phyloP scores from a whole-genome alignment of 108 stramenopile genomes.

The Schizochytrium sp. region DNA sequence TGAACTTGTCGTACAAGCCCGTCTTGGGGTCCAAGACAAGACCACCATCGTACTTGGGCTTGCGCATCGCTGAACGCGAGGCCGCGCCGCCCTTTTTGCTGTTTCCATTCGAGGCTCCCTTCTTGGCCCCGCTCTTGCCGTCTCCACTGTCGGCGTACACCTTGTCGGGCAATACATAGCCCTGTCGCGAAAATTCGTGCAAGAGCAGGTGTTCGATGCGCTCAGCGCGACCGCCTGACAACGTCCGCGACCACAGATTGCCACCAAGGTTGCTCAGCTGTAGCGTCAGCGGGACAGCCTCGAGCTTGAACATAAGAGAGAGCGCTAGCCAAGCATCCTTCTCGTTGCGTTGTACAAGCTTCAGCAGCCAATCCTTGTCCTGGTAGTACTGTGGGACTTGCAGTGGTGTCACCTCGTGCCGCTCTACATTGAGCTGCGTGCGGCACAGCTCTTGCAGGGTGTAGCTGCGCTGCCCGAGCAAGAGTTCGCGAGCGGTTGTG shows the following conservation, averaged over 20 bases:
- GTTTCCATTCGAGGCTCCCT: not conserved
- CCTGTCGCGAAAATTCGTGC: conserved; percentile 93
- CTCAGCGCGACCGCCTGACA: conserved; percentile 95
- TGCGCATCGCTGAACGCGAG: conserved; percentile 26
- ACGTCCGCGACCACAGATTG: conserved; percentile 85
- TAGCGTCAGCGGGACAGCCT: conserved; percentile 88
- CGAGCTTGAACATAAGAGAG: conserved; percentile 78
- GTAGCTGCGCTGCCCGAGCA: conserved; percentile 84
- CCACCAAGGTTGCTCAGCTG: conserved; percentile 94
- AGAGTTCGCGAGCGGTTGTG: conserved; percentile 78
- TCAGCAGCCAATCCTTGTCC: conserved; percentile 54
- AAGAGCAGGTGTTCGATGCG: conserved; percentile 94
- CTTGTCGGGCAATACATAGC: conserved; percentile 88
- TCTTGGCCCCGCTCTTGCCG: not conserved
- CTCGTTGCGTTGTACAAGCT: conserved; percentile 75
- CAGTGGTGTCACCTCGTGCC: conserved; percentile 76
- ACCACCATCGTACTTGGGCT: conserved; percentile 92
- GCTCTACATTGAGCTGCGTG: conserved; percentile 65
- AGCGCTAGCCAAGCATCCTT: conserved; percentile 85
- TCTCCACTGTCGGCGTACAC: not conserved
- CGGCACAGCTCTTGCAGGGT: conserved; percentile 68
- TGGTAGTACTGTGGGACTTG: conserved; percentile 79
- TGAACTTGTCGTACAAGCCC: conserved; percentile 96
- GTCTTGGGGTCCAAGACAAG: conserved; percentile 99
- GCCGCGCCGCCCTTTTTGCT: not conserved